Percentiles rank a stretch among this genome's conserved stretches.
phyloP scores from a whole-genome alignment of 2,329 filamentous ascomycete genomes.

The Hymenoscyphus fraxineus region DNA sequence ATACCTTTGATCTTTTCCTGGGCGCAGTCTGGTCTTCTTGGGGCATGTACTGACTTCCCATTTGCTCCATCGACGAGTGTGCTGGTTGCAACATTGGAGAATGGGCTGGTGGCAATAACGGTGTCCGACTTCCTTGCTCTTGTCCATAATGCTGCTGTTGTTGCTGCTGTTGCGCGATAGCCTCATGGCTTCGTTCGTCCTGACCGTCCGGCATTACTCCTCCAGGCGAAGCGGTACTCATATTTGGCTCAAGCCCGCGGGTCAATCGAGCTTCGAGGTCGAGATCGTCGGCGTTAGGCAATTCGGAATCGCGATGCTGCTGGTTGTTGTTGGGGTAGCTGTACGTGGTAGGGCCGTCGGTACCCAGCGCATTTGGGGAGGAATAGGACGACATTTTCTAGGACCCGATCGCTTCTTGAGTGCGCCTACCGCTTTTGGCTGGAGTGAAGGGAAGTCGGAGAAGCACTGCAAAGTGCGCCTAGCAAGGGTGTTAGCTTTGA shows the following conservation, averaged over 20 bases:
- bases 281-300: slow-evolving; percentile 43
- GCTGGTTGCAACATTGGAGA: slow-evolving; percentile 23
- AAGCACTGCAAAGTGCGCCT: slow-evolving; percentile 7
- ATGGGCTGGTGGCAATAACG: slow-evolving; percentile 24
- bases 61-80: slow-evolving; percentile 29
- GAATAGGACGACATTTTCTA: slow-evolving; percentile 32
- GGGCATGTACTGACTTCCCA: slow-evolving; percentile 45
- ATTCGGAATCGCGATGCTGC: slow-evolving; percentile 27
- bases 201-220: slow-evolving; percentile 38
- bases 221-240: slow-evolving; percentile 35
- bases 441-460: background rate
- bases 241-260: slow-evolving; percentile 42
- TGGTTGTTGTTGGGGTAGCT: slow-evolving; percentile 24
- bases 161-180: slow-evolving; percentile 34
- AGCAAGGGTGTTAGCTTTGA: slow-evolving; percentile 24
- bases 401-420: background rate
- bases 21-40: slow-evolving; percentile 47
- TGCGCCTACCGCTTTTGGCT: background rate
- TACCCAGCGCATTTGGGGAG: slow-evolving; percentile 29
- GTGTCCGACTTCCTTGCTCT: slow-evolving; percentile 27
- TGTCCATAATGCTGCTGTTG: slow-evolving; percentile 35
- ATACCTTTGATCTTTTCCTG: slow-evolving; percentile 79
- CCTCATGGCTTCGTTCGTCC: slow-evolving; percentile 36
- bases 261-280: slow-evolving; percentile 44
- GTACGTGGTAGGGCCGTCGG: slow-evolving; percentile 30